phyloP scores from a whole-genome alignment of 768 basidiomycete genomes.

The Mycena galericulata region DNA sequence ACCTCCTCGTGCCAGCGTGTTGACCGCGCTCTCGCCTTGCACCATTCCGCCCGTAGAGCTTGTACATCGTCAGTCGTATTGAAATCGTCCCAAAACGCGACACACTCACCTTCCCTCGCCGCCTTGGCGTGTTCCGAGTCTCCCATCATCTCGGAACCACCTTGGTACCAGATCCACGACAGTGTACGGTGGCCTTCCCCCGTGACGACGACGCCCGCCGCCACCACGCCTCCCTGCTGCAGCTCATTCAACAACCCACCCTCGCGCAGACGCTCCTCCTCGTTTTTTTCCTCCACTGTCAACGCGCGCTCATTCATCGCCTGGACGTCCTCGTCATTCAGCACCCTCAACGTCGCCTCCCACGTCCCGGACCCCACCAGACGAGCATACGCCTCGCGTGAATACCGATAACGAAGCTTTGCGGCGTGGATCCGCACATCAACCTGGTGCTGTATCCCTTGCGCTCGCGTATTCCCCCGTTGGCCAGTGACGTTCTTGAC shows the following conservation, averaged over 20 bases:
- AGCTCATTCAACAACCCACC: not conserved
- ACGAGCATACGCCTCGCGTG: slow-evolving; percentile 26
- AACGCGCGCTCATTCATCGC: slow-evolving; percentile 21
- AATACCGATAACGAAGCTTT: slow-evolving; percentile 33
- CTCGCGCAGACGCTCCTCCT: not conserved
- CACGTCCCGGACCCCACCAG: slow-evolving; percentile 22
- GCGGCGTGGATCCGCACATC: slow-evolving; percentile 32
- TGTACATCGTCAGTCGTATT: not conserved
- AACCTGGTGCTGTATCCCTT: slow-evolving; percentile 28
- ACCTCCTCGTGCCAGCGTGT: slow-evolving; percentile 39
- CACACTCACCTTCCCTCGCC: not conserved
- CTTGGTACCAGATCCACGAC: slow-evolving; percentile 9
- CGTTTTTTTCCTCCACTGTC: not conserved
- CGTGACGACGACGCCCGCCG: not conserved
- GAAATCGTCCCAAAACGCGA: not conserved
- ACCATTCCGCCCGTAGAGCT: slow-evolving; percentile 37
- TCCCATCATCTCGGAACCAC: not conserved
- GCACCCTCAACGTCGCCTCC: slow-evolving; percentile 24
- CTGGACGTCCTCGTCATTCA: slow-evolving; percentile 33
- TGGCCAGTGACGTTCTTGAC: slow-evolving; percentile 38
- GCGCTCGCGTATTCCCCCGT: slow-evolving; percentile 39
- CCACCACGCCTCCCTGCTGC: not conserved
- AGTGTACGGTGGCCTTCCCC: not conserved
- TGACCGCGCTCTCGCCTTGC: slow-evolving; percentile 32
- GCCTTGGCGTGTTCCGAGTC: not conserved